Base-by-base conservation (phyloP, 805 yeast species). In the Ogataea nakhonphanomensis region DNA sequence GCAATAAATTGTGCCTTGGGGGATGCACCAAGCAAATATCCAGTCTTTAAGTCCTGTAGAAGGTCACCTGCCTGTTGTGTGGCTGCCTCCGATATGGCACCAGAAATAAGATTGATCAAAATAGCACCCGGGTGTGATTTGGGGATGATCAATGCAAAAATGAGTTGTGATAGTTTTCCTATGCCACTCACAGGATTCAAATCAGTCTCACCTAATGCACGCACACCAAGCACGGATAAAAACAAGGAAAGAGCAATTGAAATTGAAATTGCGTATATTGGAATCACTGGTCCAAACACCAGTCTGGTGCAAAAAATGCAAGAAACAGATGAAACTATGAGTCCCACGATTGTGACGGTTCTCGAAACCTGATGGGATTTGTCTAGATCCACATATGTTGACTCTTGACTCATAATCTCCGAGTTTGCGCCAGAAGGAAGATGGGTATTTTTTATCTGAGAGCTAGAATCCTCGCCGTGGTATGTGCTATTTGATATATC, bases 1-100 rank as follows among this genome's bases (percentile, higher is more conserved):
- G 97, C 98, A 14, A 79, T 58, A 53, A 93, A 90, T 62, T 93
- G 99, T 3, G 95, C 95, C 46, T 73, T 76, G 12, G 96, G 96
- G 0, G 95, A 84, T 0, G 98, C 97, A 11, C 95, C 95, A 2
- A 91, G 56, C 38, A 91, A 62, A 62, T 86, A 91, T 0, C 98
- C 98, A 0, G 99, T 90, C 60, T 93, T 93, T 51, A 91, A 70
- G 64, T 93, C 98, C 66, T 91, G 99, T 95, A 93, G 86, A 57
- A 91, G 70, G 64, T 91, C 99, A 23, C 99, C 98, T 2, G 98
- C 97, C 64, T 91, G 99, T 65, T 93, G 98, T 2, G 99, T 96
- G 7, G 98, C 98, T 0, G 98, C 97, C 65, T 91, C 99, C 1
- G 98, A 95, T 30, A 91, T 81, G 10, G 96, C 99, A 12, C 99